Conservation (phyloP, 441 rosid species). For the Kokia cookei region DNA sequence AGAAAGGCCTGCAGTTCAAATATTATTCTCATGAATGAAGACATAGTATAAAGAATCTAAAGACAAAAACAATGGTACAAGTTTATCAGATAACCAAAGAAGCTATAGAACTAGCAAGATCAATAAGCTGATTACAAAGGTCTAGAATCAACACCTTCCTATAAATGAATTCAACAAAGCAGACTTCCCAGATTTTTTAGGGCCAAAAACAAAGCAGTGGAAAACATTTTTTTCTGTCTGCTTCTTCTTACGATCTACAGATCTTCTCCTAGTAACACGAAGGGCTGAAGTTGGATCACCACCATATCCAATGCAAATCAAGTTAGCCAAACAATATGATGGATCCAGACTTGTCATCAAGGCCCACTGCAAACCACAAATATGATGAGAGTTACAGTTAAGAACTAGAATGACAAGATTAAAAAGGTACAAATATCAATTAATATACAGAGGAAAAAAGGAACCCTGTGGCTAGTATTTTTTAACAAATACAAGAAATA, state of each 20-base stretch:
- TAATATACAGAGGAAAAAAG: not conserved
- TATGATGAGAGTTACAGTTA: slow-evolving; percentile 14
- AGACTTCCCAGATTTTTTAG: slow-evolving; percentile 63
- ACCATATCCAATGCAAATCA: slow-evolving; percentile 62
- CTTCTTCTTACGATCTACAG: slow-evolving; percentile 62
- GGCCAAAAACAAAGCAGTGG: slow-evolving; percentile 66
- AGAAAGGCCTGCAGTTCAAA: slow-evolving; percentile 47
- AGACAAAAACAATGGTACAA: slow-evolving; percentile 4
- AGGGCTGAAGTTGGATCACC: slow-evolving; percentile 49
- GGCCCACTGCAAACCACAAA: slow-evolving; percentile 59
- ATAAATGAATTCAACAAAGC: slow-evolving; percentile 53
- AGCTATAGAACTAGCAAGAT: slow-evolving; percentile 3
- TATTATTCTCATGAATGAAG: slow-evolving; percentile 5
- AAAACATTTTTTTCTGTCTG: slow-evolving; percentile 57
- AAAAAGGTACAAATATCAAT: slow-evolving; percentile 4
- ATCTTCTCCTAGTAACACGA: slow-evolving; percentile 51
- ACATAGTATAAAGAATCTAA: slow-evolving; percentile 5
- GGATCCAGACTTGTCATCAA: slow-evolving; percentile 64
- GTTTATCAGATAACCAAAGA: not conserved
- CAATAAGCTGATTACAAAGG: slow-evolving; percentile 2
- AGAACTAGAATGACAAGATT: slow-evolving; percentile 6
- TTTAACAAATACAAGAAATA: not conserved
- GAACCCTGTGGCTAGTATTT: not conserved
- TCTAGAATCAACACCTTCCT: slow-evolving; percentile 40
- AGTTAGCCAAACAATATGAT: slow-evolving; percentile 45